These are phyloP conservation scores for Copromyces sp. DNA, from an alignment of 495 filamentous ascomycete species.

Conservation along the genomic window DNA sequence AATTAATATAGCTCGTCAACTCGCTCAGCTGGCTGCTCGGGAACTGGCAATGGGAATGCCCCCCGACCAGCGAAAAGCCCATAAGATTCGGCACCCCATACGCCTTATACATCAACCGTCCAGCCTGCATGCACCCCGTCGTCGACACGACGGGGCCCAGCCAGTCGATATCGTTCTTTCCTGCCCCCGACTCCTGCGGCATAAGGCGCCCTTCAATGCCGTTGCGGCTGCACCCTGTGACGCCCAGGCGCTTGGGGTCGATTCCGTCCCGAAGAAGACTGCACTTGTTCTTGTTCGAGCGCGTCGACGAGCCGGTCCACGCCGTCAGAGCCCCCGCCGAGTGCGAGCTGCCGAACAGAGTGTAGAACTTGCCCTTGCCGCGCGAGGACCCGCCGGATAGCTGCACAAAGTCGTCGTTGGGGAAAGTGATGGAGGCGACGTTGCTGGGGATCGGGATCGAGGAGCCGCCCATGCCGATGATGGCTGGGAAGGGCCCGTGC, in stretches of 20 bases:
- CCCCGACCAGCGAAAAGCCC: constrained; percentile 44
- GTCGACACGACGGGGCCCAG: constrained; percentile 40
- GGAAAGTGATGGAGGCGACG: constrained; percentile 39
- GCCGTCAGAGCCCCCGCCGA: constrained; percentile 39
- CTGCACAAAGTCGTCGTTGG: constrained; percentile 39
- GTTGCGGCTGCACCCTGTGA: constrained; percentile 46
- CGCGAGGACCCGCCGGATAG: constrained; percentile 28
- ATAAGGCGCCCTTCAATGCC: constrained; percentile 49
- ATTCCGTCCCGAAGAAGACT: constrained; percentile 34
- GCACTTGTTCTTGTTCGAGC: constrained; percentile 40
- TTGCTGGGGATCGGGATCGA: constrained; percentile 36
- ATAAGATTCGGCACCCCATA: constrained; percentile 40
- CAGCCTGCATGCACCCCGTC: constrained; percentile 47
- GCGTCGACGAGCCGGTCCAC: constrained; percentile 44
- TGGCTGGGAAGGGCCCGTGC: constrained; percentile 37
- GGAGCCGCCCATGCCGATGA: constrained; percentile 40
- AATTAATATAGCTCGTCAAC: constrained; percentile 41
- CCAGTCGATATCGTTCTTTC: constrained; percentile 49
- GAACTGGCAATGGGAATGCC: constrained; percentile 47
- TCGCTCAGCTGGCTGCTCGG: constrained; percentile 38
- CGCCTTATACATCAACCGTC: constrained; percentile 40
- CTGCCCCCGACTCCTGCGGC: too few relatives aligned
- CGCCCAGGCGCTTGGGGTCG: constrained; percentile 38
- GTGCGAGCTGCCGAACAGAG: constrained; percentile 39
- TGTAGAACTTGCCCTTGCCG: constrained; percentile 41